Evolutionary conservation across 2,329 filamentous ascomycete genomes (phyloP).

Genomic region (Paecilomyces sp.): DNA sequence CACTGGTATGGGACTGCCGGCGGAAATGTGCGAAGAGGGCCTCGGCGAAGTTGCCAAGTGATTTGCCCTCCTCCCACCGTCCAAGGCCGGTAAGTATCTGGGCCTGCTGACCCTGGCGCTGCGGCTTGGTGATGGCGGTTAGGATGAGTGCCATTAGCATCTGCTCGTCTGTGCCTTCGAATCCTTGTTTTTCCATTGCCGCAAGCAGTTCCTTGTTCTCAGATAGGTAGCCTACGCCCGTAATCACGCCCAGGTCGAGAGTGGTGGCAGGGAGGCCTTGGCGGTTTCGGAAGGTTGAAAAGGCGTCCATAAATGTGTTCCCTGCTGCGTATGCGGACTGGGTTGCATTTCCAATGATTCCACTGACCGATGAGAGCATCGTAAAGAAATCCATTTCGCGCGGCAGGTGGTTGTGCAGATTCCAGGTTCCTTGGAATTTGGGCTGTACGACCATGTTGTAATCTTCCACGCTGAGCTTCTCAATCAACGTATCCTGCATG

Average conservation of each 20-base stretch:
- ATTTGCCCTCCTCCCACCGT: neutral
- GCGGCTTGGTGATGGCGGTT: neutral
- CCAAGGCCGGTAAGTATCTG: neutral
- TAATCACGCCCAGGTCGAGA: constrained; percentile 54
- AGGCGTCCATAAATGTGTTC: constrained; percentile 10
- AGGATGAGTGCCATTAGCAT: constrained; percentile 2
- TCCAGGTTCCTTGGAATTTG: constrained; percentile 2
- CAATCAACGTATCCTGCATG: neutral
- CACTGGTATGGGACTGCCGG: neutral
- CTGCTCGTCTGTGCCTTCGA: neutral
- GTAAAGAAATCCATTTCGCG: neutral
- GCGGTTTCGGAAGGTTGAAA: constrained; percentile 11
- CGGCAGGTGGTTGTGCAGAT: neutral
- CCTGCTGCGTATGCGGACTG: constrained; percentile 8
- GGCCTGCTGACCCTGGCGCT: too few species aligned
- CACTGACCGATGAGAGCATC: constrained; percentile 22
- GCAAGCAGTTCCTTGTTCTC: neutral
- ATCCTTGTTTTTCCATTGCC: neutral
- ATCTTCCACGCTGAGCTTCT: neutral
- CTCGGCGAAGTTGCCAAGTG: neutral
- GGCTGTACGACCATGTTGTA: neutral
- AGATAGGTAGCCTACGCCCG: neutral
- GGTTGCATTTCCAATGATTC: constrained; percentile 6
- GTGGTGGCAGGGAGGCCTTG: constrained; percentile 65
- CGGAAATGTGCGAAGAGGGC: neutral